A percentile compares a stretch with the other conserved stretches of the same genome.
Evolutionary conservation across 805 yeast species (phyloP).

Genomic region (Pichia nakasei): DNA sequence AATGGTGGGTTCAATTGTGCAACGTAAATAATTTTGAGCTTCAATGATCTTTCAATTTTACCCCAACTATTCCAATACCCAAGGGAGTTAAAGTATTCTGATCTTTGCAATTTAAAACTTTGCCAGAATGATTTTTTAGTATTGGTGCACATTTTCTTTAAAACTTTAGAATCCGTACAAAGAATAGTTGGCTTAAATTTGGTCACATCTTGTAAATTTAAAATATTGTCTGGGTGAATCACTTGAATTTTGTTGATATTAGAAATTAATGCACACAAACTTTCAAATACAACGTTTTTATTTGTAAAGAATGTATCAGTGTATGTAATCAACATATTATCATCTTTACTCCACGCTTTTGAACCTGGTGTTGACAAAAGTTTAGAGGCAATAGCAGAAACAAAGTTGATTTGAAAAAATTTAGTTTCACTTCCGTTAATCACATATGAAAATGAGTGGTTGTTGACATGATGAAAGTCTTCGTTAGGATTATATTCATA

Average conservation of each 20-base stretch:
- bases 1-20: conserved; percentile 12
- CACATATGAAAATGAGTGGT: conserved; percentile 23
- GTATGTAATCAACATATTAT: conserved; percentile 18
- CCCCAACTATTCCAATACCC: conserved; percentile 39
- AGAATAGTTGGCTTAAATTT: conserved; percentile 26
- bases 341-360: conserved; percentile 21
- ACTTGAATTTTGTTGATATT: conserved; percentile 23
- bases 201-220: conserved; percentile 10
- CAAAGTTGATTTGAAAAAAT: conserved; percentile 28
- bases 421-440: conserved; percentile 15
- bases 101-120: conserved; percentile 26
- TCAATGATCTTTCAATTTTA: conserved; percentile 13
- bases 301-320: conserved; percentile 6
- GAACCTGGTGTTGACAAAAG: conserved; percentile 25
- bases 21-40: conserved; percentile 36
- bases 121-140: conserved; percentile 14
- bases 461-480: conserved; percentile 19
- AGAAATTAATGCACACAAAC: conserved; percentile 32
- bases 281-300: conserved; percentile 27
- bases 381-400: conserved; percentile 28
- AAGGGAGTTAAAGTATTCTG: conserved; percentile 36
- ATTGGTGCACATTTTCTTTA: conserved; percentile 17
- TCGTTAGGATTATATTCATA: conserved; percentile 15
- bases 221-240: conserved; percentile 7
- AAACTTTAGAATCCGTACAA: conserved; percentile 19